These are phyloP conservation scores for Claviceps paspali DNA, from an alignment of 2,329 filamentous ascomycete species.

Conservation along the genomic window DNA sequence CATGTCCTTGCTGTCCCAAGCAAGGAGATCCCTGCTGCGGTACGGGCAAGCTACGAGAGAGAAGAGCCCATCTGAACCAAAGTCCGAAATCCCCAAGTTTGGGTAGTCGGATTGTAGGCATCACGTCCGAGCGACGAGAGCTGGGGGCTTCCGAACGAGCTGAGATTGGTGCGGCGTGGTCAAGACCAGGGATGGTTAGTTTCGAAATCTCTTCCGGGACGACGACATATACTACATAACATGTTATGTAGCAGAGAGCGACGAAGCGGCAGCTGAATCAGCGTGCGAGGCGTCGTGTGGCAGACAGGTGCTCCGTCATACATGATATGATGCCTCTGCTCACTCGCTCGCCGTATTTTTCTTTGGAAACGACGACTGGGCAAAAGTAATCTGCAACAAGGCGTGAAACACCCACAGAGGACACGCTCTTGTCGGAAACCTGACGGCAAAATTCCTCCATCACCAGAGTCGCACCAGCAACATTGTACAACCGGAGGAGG, in stretches of 20 bases:
- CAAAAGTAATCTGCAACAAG: constrained; percentile 7
- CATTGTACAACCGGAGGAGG: constrained; percentile 9
- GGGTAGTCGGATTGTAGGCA: neutral
- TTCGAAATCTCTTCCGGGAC: neutral
- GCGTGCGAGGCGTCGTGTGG: neutral
- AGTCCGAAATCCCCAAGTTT: neutral
- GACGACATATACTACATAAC: neutral
- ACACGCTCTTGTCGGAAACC: constrained; percentile 4
- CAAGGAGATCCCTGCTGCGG: constrained; percentile 3
- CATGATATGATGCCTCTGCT: neutral
- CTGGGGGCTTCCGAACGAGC: constrained; percentile 1
- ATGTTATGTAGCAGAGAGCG: neutral
- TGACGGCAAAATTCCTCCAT: constrained; percentile 3
- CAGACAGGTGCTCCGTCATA: neutral
- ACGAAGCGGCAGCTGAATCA: neutral
- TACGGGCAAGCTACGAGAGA: neutral
- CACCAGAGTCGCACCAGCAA: constrained; percentile 5
- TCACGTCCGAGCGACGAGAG: constrained; percentile 5
- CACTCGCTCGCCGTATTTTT: neutral
- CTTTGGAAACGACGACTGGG: constrained; percentile 1
- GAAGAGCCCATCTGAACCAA: constrained; percentile 3
- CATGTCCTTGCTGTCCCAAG: neutral
- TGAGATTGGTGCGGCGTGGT: constrained; percentile 2
- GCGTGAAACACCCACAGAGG: constrained; percentile 9
- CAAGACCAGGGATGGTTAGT: neutral